A percentile compares a stretch with the other conserved stretches of the same genome.
Evolutionary conservation across 2,329 filamentous ascomycete species (phyloP).

Genomic region (Pyrenophora tritici-repentis): DNA sequence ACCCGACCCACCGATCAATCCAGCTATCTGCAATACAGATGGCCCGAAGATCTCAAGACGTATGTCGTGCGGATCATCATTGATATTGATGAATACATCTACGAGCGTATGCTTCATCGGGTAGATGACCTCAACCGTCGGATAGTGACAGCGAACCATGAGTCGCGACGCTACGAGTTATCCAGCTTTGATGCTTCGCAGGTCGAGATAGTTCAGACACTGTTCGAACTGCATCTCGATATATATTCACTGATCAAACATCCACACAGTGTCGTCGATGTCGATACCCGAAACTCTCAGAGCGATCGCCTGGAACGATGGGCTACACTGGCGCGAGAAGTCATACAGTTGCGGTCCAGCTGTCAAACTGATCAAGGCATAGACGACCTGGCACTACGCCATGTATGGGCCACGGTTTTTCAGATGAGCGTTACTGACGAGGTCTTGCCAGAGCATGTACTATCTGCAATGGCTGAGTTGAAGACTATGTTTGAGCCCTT

Average conservation of each 20-base stretch:
- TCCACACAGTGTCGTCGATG: constrained; percentile 61
- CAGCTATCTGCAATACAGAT: constrained; percentile 59
- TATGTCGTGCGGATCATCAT: constrained; percentile 59
- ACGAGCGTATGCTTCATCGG: constrained; percentile 47
- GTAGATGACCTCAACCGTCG: constrained; percentile 34
- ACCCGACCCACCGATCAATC: constrained; percentile 40
- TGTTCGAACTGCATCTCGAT: constrained; percentile 72
- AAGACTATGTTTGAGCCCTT: constrained; percentile 58
- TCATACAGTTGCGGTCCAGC: constrained; percentile 51
- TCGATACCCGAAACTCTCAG: constrained; percentile 58
- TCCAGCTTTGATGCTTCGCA: constrained; percentile 43
- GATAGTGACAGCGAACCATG: constrained; percentile 29
- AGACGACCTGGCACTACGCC: constrained; percentile 60
- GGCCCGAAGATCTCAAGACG: constrained; percentile 62
- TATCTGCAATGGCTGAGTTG: constrained; percentile 67
- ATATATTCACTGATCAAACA: constrained; percentile 67
- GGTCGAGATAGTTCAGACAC: constrained; percentile 61
- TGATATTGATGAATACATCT: constrained; percentile 60
- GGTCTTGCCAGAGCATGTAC: constrained; percentile 62
- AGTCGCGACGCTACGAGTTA: constrained; percentile 24
- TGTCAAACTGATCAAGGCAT: constrained; percentile 25
- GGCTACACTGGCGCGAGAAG: constrained; percentile 61
- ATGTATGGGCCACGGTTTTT: constrained; percentile 69
- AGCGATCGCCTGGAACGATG: constrained; percentile 65
- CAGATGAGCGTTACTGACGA: constrained; percentile 63